These are phyloP conservation scores for Aspergillus brasiliensis DNA, from an alignment of 2,329 filamentous ascomycete species.

Conservation along the genomic window DNA sequence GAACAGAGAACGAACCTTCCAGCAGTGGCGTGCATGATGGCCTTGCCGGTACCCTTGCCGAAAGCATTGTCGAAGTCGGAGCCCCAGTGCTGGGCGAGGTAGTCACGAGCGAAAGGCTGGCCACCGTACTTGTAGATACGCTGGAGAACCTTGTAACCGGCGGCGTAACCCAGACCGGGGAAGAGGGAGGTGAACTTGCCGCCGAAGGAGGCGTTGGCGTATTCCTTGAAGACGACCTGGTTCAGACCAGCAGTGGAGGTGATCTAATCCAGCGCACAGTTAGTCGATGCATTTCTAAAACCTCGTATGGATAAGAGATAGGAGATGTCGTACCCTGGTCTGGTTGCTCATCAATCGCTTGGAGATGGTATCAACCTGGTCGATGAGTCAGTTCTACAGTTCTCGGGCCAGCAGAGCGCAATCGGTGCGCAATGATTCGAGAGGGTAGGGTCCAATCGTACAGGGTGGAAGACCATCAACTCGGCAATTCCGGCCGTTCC, in stretches of 20 bases:
- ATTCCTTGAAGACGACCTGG: slow-evolving; percentile 90
- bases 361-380: slow-evolving; percentile 91
- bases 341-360: slow-evolving; percentile 99
- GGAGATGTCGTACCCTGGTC: slow-evolving; percentile 60
- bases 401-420: neutral
- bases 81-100: slow-evolving; percentile 76
- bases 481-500: slow-evolving; percentile 92
- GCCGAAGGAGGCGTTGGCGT: slow-evolving; percentile 68
- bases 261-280: slow-evolving; percentile 50
- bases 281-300: neutral
- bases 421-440: too few species aligned
- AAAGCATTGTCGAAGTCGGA: slow-evolving; percentile 84
- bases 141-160: slow-evolving; percentile 96
- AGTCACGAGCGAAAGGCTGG: slow-evolving; percentile 92
- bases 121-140: slow-evolving; percentile 98
- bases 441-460: slow-evolving; percentile 46
- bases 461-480: slow-evolving; percentile 88
- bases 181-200: slow-evolving; percentile 94
- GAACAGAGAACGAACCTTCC: slow-evolving; percentile 65
- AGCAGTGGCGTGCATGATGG: slow-evolving; percentile 94
- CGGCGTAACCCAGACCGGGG: slow-evolving; percentile 94
- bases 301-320: neutral
- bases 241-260: slow-evolving; percentile 69
- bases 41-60: slow-evolving; percentile 96
- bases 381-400: slow-evolving; percentile 23